phyloP scores from a whole-genome alignment of 352 stramenopile species.

The Aphanomyces cochlioides region DNA sequence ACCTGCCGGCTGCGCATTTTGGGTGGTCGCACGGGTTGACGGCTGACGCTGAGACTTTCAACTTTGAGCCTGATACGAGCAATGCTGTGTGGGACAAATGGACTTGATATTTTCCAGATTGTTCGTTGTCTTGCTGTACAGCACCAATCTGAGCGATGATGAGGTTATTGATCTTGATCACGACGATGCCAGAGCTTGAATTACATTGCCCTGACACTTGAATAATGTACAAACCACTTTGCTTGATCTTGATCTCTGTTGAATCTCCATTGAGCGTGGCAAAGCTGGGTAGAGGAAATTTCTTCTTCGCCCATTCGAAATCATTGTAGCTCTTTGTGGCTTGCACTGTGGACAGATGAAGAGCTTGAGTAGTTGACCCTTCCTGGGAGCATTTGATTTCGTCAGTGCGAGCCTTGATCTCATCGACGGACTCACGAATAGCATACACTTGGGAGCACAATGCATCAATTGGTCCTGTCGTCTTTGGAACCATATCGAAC shows the following conservation, averaged over 20 bases:
- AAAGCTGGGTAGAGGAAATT: not conserved
- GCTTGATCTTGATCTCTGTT: not conserved
- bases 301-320: not conserved
- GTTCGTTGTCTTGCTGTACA: slow-evolving; percentile 7
- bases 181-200: not conserved
- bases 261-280: not conserved
- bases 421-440: not conserved
- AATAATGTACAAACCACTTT: slow-evolving; percentile 14
- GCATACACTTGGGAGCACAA: not conserved
- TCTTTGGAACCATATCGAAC: slow-evolving; percentile 3
- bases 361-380: not conserved
- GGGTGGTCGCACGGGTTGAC: not conserved
- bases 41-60: not conserved
- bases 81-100: slow-evolving; percentile 1
- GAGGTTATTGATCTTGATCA: not conserved
- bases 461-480: not conserved
- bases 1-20: not conserved
- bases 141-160: not conserved
- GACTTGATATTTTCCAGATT: not conserved
- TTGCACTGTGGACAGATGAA: not conserved
- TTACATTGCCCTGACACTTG: not conserved
- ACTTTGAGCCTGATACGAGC: not conserved
- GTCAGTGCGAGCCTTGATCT: not conserved
- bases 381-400: not conserved
- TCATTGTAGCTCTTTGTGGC: not conserved